Percentiles rank a stretch among this genome's conserved stretches.
phyloP scores from a whole-genome alignment of 352 stramenopile species.

The Phytophthora cajani region DNA sequence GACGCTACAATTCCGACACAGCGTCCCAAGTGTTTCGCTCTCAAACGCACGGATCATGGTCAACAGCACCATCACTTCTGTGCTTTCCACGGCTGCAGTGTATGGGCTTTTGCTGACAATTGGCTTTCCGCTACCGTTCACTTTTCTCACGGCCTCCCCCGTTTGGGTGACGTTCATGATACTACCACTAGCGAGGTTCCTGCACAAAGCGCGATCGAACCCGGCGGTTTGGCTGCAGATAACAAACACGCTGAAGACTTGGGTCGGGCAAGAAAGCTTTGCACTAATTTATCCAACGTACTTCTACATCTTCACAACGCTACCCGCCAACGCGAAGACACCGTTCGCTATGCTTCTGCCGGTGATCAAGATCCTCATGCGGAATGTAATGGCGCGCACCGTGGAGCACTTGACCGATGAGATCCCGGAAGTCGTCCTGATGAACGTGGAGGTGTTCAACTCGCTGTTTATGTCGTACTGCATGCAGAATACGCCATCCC shows the following conservation, averaged over 20 bases:
- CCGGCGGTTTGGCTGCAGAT: no score
- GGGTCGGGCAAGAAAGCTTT: conserved; percentile 1
- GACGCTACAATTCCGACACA: no score
- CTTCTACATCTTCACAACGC: conserved; percentile 23
- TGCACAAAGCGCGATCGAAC: no score
- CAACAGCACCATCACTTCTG: no score
- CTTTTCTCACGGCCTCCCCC: no score
- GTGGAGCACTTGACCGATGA: conserved; percentile 24
- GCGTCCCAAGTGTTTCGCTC: no score
- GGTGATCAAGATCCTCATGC: conserved; percentile 35
- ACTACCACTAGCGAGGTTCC: no score
- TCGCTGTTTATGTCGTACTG: conserved; percentile 48
- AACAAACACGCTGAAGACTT: background rate
- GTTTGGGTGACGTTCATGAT: no score
- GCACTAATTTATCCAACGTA: conserved; percentile 32
- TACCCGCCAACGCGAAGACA: background rate
- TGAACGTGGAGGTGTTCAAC: conserved; percentile 52
- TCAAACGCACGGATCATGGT: no score
- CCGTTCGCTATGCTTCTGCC: conserved; percentile 34
- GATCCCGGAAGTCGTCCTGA: conserved; percentile 36
- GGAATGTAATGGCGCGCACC: conserved; percentile 21
- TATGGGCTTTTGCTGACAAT: no score
- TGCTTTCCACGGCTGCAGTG: no score
- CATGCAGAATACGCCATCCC: conserved; percentile 32
- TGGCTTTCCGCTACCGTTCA: no score